These are phyloP conservation scores for Verticillium isaacii DNA, from an alignment of 2,329 filamentous ascomycete species.

Conservation along the genomic window DNA sequence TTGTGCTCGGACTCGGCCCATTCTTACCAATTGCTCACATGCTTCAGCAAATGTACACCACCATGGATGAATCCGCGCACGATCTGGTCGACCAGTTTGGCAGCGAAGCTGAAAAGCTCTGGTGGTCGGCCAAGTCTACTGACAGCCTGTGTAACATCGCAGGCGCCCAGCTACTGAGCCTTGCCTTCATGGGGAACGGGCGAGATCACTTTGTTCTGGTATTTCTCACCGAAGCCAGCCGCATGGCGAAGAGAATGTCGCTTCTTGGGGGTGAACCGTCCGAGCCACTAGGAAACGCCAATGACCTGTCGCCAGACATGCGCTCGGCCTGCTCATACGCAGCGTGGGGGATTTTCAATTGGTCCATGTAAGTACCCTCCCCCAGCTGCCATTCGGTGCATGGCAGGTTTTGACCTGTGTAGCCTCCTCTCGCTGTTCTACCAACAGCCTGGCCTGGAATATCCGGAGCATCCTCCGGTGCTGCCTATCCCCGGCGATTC, in stretches of 20 bases:
- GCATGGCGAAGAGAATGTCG: constrained; percentile 14
- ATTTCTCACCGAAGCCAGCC: too few species aligned
- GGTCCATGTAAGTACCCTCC: constrained; percentile 25
- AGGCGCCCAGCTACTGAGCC: constrained; percentile 24
- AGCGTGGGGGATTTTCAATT: constrained; percentile 30
- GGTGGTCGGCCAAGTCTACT: constrained; percentile 14
- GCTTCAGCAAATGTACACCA: constrained; percentile 28
- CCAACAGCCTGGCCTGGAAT: constrained; percentile 22
- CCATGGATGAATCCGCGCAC: constrained; percentile 19
- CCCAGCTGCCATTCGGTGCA: background rate
- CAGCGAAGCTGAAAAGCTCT: constrained; percentile 20
- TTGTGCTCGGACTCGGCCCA: background rate
- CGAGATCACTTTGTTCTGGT: constrained; percentile 23
- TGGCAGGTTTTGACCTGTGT: background rate
- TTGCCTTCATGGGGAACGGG: constrained; percentile 27
- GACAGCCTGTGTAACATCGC: constrained; percentile 20
- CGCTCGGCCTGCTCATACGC: constrained; percentile 11
- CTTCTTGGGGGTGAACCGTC: constrained; percentile 19
- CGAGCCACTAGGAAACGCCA: background rate
- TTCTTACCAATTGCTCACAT: background rate
- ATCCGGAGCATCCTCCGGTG: constrained; percentile 5
- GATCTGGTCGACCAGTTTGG: constrained; percentile 16
- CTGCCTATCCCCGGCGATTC: constrained; percentile 16
- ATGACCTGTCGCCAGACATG: constrained; percentile 13
- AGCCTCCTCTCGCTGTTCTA: constrained; percentile 26